phyloP scores from a whole-genome alignment of 2,329 filamentous ascomycete species.

The Pyrenophora teres region DNA sequence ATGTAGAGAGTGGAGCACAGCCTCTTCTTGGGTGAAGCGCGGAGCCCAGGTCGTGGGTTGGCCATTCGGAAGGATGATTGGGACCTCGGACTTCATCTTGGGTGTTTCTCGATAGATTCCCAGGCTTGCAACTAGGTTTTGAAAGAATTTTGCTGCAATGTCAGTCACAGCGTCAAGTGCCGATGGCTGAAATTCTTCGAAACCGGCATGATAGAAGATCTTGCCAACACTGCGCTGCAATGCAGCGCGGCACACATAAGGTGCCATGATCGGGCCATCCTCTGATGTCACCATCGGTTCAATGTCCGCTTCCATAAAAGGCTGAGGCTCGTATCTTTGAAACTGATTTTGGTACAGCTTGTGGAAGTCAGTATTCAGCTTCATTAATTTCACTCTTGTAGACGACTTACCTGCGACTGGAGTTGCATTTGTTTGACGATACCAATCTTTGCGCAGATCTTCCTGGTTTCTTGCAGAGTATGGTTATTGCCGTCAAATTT shows the following conservation, averaged over 20 bases:
- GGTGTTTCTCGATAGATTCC: conserved; percentile 83
- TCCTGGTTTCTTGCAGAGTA: conserved; percentile 95
- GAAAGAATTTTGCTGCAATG: conserved; percentile 86
- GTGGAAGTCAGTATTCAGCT: conserved; percentile 16
- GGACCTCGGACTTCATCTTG: conserved; percentile 64
- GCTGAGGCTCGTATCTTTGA: conserved; percentile 89
- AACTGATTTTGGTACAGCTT: conserved; percentile 98
- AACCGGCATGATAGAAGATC: conserved; percentile 93
- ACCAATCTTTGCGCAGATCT: conserved; percentile 92
- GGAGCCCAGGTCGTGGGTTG: conserved; percentile 59
- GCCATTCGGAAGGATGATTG: conserved; percentile 32
- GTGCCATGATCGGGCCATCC: conserved; percentile 84
- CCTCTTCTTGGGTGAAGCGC: conserved; percentile 81
- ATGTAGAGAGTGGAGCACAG: conserved; percentile 81
- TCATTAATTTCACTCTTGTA: not conserved
- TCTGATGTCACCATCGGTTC: conserved; percentile 89
- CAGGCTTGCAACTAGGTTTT: conserved; percentile 78
- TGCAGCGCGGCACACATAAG: conserved; percentile 79
- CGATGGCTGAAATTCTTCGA: conserved; percentile 95
- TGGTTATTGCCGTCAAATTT: conserved; percentile 90
- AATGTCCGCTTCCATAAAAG: conserved; percentile 84
- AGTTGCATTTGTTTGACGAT: conserved; percentile 99
- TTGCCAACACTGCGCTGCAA: conserved; percentile 91
- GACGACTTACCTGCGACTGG: conserved; percentile 77
- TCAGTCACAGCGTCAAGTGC: conserved; percentile 90